phyloP scores from a whole-genome alignment of 768 basidiomycete species.

The Amanita exitialis region DNA sequence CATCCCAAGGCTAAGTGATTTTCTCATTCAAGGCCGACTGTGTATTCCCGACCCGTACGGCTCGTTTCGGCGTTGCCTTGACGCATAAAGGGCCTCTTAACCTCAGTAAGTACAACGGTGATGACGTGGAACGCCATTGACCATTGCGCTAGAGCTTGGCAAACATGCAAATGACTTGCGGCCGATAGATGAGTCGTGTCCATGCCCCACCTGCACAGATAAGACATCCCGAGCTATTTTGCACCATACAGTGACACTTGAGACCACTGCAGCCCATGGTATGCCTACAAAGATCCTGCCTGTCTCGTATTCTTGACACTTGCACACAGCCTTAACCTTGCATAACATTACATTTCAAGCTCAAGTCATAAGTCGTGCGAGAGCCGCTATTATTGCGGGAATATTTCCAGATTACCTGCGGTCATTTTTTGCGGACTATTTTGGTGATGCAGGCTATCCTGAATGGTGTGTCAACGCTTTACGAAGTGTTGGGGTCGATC shows the following conservation, averaged over 20 bases:
- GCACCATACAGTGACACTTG: constrained; percentile 66
- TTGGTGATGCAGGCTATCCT: constrained; percentile 69
- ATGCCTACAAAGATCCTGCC: constrained; percentile 12
- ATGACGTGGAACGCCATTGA: neutral
- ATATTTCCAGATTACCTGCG: constrained; percentile 72
- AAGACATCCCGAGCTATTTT: constrained; percentile 65
- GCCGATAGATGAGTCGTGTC: constrained; percentile 68
- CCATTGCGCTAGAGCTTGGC: constrained; percentile 37
- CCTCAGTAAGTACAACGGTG: constrained; percentile 40
- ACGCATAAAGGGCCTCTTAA: constrained; percentile 78
- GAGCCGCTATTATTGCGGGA: constrained; percentile 71
- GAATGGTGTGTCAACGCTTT: constrained; percentile 86
- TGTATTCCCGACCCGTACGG: constrained; percentile 88
- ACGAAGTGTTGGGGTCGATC: constrained; percentile 72
- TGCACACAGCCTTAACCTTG: constrained; percentile 55
- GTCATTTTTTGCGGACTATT: constrained; percentile 71
- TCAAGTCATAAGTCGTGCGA: constrained; percentile 75
- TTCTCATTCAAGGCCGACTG: constrained; percentile 62
- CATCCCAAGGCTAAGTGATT: neutral
- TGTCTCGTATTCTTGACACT: constrained; percentile 7
- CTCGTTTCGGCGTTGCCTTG: constrained; percentile 83
- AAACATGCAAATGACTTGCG: constrained; percentile 62
- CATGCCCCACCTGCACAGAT: constrained; percentile 75
- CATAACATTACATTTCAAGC: constrained; percentile 86
- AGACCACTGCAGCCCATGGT: constrained; percentile 86